These are phyloP conservation scores for Lecanicillium sp. DNA, from an alignment of 2,329 filamentous ascomycete species.

Conservation along the genomic window DNA sequence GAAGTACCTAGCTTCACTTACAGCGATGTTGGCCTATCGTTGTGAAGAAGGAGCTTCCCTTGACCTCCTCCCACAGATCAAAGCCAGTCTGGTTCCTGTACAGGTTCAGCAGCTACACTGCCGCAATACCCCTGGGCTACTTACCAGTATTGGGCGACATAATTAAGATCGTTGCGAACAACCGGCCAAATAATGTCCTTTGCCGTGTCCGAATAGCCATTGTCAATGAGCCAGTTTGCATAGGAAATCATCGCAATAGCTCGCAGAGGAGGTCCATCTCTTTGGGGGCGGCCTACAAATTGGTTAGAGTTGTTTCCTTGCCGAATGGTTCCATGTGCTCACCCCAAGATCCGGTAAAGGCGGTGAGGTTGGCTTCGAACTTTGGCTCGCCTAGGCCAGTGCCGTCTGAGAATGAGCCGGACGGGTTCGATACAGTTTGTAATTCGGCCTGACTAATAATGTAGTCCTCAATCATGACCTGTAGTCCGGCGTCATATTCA, in stretches of 20 bases:
- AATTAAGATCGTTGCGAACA: conserved; percentile 66
- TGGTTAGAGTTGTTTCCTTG: neutral
- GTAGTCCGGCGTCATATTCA: conserved; percentile 49
- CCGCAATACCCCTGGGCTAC: conserved; percentile 1
- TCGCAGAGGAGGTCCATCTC: conserved; percentile 70
- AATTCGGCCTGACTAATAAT: conserved; percentile 59
- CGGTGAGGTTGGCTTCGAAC: conserved; percentile 55
- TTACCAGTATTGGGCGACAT: conserved; percentile 65
- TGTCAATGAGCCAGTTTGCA: conserved; percentile 61
- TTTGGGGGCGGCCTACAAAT: conserved; percentile 59
- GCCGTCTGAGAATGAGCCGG: conserved; percentile 47
- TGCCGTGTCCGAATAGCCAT: conserved; percentile 54
- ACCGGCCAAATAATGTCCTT: conserved; percentile 60
- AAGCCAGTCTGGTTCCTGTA: conserved; percentile 51
- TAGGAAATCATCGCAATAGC: conserved; percentile 68
- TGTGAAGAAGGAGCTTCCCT: conserved; percentile 74
- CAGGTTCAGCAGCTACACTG: conserved; percentile 1
- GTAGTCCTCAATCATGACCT: conserved; percentile 58
- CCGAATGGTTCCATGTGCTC: conserved; percentile 6
- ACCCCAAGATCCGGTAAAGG: conserved; percentile 63
- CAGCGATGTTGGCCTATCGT: conserved; percentile 60
- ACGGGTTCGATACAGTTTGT: conserved; percentile 62
- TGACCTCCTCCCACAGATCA: conserved; percentile 80
- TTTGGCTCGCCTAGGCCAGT: conserved; percentile 64
- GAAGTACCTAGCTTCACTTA: conserved; percentile 16